Base-by-base conservation (phyloP, 73 alveolate species). In the Paramecium sexaurelia region DNA sequence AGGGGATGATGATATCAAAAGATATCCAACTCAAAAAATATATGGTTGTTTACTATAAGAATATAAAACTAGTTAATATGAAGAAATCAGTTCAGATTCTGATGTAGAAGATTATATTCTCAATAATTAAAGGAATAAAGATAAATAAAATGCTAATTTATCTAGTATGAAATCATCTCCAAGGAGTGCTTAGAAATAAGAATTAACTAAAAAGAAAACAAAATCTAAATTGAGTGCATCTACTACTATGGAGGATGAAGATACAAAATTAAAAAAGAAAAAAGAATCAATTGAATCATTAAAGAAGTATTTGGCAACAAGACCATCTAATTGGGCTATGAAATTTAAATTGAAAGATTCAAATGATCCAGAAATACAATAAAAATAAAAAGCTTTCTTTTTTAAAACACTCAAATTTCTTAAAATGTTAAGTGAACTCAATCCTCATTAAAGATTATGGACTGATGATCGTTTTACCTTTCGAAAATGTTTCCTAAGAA, bases 281-380 rank as follows among this genome's bases (percentile, higher is more conserved):
- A 66, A 32, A 8, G 83, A 66, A 66, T 66, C 47, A 7, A 66
- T 29, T 1, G 83, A 66, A 6, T 10, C 39, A 8, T 24, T 73
- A 73, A 32, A 36, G 37, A 73, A 41, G n/a, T 37, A 32, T 73
- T 73, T 73, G 19, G 57, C 57, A 9, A 13, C 20, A 7, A 73
- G 87, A 73, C 36, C 33, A 13, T 73, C 87, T 73, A 73, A 73
- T 73, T 73, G 87, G 87, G 87, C 87, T n/a, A 20, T 73, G 39
- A 32, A 27, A 27, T 73, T 73, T 37, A 35, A 35, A 73, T 11
- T 73, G 8, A 26, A 26, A 10, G 83, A 66, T 29, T 32, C 83
- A 0, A 66, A 24, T 29, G 83, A 66, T n/a, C 36, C 57, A 37
- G 33, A 37, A 29, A 29, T 29, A 32, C 6, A 73, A n/a, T n/a